Evolutionary conservation across 148 eudicot genomes (phyloP).

Genomic region (Rhododendron mucronatum): DNA sequence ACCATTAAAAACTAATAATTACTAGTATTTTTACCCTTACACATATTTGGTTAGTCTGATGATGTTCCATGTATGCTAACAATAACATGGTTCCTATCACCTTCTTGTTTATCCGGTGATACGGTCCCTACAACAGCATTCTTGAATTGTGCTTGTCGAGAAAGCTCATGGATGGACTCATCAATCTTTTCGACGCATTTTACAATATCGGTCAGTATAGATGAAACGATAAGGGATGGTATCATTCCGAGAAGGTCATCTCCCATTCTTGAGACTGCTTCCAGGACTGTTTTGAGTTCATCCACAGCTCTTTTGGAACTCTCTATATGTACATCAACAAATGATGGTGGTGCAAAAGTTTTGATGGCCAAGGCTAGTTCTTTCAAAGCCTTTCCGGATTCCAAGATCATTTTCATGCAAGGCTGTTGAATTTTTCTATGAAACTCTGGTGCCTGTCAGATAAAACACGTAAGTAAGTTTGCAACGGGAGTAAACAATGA

Average conservation of each 20-base stretch:
- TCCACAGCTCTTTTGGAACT: conserved; percentile 31
- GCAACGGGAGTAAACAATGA: not conserved
- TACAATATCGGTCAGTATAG: conserved; percentile 33
- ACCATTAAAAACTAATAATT: no score
- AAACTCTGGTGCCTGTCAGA: conserved; percentile 40
- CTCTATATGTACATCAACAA: conserved; percentile 24
- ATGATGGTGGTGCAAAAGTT: conserved; percentile 17
- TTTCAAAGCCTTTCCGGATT: conserved; percentile 48
- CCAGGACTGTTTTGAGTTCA: conserved; percentile 36
- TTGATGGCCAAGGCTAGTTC: conserved; percentile 40
- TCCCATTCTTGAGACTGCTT: conserved; percentile 9
- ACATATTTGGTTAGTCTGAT: not conserved
- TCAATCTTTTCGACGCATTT: conserved; percentile 38
- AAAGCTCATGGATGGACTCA: conserved; percentile 38
- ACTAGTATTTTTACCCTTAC: no score
- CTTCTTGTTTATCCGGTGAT: conserved; percentile 24
- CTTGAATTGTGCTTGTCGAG: conserved; percentile 36
- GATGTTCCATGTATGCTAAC: conserved; percentile 21
- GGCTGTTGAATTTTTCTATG: conserved; percentile 34
- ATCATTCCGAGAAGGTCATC: conserved; percentile 30
- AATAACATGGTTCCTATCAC: conserved; percentile 18
- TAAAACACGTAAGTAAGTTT: not conserved
- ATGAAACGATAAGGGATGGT: conserved; percentile 35
- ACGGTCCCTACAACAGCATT: conserved; percentile 6
- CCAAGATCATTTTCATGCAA: conserved; percentile 43